These are phyloP conservation scores for Crithidia bombi DNA, from an alignment of 208 protist genomes.

Conservation along the genomic window DNA sequence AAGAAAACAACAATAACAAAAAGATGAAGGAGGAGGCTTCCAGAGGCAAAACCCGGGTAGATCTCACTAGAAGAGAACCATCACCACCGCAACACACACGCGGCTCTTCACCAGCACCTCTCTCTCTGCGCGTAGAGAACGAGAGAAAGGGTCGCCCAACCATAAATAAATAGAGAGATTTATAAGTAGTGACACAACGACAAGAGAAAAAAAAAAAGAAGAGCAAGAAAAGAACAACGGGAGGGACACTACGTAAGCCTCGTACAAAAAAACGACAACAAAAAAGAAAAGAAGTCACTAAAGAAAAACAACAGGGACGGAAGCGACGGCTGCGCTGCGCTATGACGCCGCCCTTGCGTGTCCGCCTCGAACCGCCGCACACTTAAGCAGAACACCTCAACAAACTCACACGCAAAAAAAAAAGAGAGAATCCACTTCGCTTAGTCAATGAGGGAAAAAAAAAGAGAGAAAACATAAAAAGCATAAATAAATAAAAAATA, in stretches of 20 bases:
- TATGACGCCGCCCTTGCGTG: not conserved
- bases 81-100: too few species aligned
- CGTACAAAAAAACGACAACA: not conserved
- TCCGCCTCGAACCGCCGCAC: not conserved
- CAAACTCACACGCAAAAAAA: not conserved
- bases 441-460: conserved; percentile 6
- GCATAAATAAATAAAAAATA: not conserved
- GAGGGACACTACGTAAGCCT: too few species aligned
- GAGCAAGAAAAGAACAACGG: not conserved
- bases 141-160: too few species aligned
- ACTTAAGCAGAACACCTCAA: not conserved
- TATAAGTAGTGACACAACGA: not conserved
- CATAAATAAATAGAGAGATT: not conserved
- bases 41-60: too few species aligned
- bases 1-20: too few species aligned
- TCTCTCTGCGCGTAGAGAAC: too few species aligned
- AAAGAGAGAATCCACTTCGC: too few species aligned
- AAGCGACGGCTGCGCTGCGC: not conserved
- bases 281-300: not conserved
- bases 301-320: not conserved
- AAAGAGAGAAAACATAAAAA: conserved; percentile 6
- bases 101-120: too few species aligned
- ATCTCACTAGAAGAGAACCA: too few species aligned
- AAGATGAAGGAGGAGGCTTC: too few species aligned
- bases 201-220: not conserved